These are phyloP conservation scores for Calendula officinalis DNA, from an alignment of 129 eudicot genomes.

Conservation along the genomic window DNA sequence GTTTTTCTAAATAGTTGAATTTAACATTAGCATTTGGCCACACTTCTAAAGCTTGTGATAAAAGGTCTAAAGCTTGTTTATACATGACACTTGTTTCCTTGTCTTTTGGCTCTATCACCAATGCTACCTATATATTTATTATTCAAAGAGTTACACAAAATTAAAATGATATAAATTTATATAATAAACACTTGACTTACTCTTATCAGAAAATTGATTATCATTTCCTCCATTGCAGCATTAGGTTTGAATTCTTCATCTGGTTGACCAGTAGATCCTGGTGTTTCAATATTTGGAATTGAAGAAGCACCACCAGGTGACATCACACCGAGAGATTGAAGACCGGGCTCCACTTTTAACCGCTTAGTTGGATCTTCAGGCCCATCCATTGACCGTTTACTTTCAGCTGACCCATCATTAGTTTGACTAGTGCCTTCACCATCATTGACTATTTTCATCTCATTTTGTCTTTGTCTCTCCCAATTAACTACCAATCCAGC, in stretches of 20 bases:
- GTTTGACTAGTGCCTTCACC: constrained; percentile 54
- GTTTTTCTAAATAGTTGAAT: constrained; percentile 95
- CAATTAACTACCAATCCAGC: constrained; percentile 98
- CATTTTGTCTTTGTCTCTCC: constrained; percentile 97
- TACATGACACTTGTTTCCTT: constrained; percentile 94
- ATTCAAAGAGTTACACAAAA: constrained; percentile 7
- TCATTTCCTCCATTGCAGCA: constrained; percentile 99
- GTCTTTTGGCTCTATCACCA: constrained; percentile 98
- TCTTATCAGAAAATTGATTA: constrained; percentile 88
- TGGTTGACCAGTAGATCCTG: constrained; percentile 87
- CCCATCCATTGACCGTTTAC: constrained; percentile 58
- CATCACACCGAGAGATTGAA: constrained; percentile 82
- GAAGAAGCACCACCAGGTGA: constrained; percentile 96
- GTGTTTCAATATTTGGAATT: constrained; percentile 80
- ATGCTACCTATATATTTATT: constrained; percentile 60
- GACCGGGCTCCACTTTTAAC: constrained; percentile 92
- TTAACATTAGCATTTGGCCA: constrained; percentile 99
- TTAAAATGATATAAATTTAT: too few relatives aligned
- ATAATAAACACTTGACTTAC: constrained; percentile 38
- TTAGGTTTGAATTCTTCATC: constrained; percentile 98
- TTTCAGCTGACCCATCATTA: constrained; percentile 54
- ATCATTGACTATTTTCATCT: constrained; percentile 56
- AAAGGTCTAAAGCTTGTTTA: constrained; percentile 89
- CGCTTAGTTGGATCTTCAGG: constrained; percentile 82
- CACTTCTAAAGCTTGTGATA: constrained; percentile 96